Conservation (phyloP, 805 yeast species). For the Lachancea nothofagi region DNA sequence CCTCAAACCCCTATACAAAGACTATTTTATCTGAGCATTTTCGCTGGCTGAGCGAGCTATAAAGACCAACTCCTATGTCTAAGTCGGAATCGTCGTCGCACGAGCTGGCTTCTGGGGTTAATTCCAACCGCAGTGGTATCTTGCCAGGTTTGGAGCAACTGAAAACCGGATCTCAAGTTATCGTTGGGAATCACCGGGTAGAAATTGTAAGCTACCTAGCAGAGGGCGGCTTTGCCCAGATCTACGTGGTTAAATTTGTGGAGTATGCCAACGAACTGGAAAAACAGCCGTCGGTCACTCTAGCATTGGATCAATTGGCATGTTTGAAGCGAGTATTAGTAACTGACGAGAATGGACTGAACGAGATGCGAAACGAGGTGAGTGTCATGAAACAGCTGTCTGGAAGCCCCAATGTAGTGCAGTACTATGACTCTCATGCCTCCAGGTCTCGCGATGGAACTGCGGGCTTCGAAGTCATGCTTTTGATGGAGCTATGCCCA, state of each 20-base stretch:
- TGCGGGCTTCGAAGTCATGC: slow-evolving; percentile 73
- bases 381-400: slow-evolving; percentile 67
- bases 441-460: slow-evolving; percentile 40
- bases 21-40: not conserved
- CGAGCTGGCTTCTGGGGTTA: slow-evolving; percentile 1
- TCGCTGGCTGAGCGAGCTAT: not conserved
- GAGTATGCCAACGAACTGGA: slow-evolving; percentile 25
- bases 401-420: slow-evolving; percentile 54
- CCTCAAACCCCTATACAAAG: slow-evolving; percentile 5
- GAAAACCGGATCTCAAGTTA: slow-evolving; percentile 47
- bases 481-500: slow-evolving; percentile 90
- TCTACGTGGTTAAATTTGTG: slow-evolving; percentile 56
- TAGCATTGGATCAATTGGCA: slow-evolving; percentile 44
- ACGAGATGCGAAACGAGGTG: slow-evolving; percentile 64
- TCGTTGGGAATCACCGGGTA: slow-evolving; percentile 58
- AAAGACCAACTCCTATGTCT: slow-evolving; percentile 3
- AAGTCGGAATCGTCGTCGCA: slow-evolving; percentile 9
- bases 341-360: slow-evolving; percentile 62
- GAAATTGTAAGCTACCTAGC: slow-evolving; percentile 53
- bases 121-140: slow-evolving; percentile 5
- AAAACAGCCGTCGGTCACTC: slow-evolving; percentile 6
- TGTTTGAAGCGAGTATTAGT: slow-evolving; percentile 73
- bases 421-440: slow-evolving; percentile 73
- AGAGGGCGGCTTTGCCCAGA: slow-evolving; percentile 79
- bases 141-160: slow-evolving; percentile 11